Evolutionary conservation across 169 alveolate species (phyloP), one percentile per base, ranked within the genome.

Genomic region (Plasmodium vinckei): DNA sequence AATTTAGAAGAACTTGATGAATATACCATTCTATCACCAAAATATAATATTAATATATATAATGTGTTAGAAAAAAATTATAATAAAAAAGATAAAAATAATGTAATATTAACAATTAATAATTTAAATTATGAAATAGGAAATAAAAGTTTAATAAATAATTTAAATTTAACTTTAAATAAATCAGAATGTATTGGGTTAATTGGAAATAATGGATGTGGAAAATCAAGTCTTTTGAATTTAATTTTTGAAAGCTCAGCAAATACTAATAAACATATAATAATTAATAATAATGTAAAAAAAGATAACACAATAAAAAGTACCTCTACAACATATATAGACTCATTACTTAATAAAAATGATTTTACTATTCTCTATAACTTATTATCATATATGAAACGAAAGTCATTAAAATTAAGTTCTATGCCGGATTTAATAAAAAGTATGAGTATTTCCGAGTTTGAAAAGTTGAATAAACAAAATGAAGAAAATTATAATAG

Each of bases 191-290:
- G 96, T 65, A 75, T 94, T 7, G 95, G 96, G 15, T 84, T 94
- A 13, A 87, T 94, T 23, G 96, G 96, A 1, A 94, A 94, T 65
- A 94, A 94, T 94, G 96, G 96, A 19, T 87, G 73, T 44, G 96
- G 96, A 3, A 94, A 94, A 69, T 82, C 94, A n/a, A 82, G 93
- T 15, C 77, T 94, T 57, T 75, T 94, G 44, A 91, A 94, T 56
- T 47, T 87, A 59, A 87, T 87, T 56, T 73, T 13, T 27, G 90
- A 82, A 33, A 70, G 46, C 54, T 25, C 90, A 63, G 49, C 54
- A 47, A 69, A 82, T 27, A 67, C 68, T 15, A 15, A 27, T 56
- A 63, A 77, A 53, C 63, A 25, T 57, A n/a, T 77, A 1, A 27
- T 64, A 63, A 61, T 17, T 47, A 77, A 77, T 57, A 73, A 65